phyloP scores from a whole-genome alignment of 495 filamentous ascomycete genomes.

The Clavariopsis aquatica region DNA sequence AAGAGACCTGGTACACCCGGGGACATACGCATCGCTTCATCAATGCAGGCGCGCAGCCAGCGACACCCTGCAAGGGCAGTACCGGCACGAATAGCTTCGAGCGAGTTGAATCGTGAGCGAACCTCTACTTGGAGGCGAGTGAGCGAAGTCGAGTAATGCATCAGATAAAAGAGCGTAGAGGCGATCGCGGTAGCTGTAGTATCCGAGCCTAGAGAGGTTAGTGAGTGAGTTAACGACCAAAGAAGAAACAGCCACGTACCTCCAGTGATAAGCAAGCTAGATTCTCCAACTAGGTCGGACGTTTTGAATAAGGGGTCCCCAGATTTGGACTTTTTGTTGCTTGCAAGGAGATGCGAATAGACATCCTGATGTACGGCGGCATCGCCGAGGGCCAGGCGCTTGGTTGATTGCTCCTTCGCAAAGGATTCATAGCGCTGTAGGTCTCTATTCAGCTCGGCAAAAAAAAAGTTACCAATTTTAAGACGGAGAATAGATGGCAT shows the following conservation, averaged over 20 bases:
- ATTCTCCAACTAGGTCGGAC: not conserved
- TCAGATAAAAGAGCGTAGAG: not conserved
- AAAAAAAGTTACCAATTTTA: not conserved
- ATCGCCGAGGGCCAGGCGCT: conserved; percentile 2
- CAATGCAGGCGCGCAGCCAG: conserved; percentile 12
- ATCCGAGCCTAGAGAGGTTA: not conserved
- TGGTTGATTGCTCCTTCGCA: not conserved
- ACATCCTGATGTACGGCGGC: not conserved
- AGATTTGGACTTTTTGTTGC: not conserved
- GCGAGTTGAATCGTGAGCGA: conserved; percentile 43
- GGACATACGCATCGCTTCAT: conserved; percentile 11
- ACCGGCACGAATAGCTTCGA: conserved; percentile 41
- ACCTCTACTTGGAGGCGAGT: conserved; percentile 52
- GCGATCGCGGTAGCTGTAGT: not conserved
- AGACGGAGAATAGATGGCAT: conserved; percentile 1
- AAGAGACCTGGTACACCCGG: conserved; percentile 11
- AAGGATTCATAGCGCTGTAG: not conserved
- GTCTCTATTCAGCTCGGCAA: not conserved
- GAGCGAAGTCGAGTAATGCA: not conserved
- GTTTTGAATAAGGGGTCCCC: not conserved
- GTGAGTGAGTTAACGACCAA: not conserved
- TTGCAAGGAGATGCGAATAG: conserved; percentile 2
- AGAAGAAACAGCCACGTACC: not conserved
- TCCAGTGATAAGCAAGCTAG: not conserved
- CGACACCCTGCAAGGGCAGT: conserved; percentile 30